phyloP scores from a whole-genome alignment of 2,329 filamentous ascomycete genomes.

The Diplodia mutila region DNA sequence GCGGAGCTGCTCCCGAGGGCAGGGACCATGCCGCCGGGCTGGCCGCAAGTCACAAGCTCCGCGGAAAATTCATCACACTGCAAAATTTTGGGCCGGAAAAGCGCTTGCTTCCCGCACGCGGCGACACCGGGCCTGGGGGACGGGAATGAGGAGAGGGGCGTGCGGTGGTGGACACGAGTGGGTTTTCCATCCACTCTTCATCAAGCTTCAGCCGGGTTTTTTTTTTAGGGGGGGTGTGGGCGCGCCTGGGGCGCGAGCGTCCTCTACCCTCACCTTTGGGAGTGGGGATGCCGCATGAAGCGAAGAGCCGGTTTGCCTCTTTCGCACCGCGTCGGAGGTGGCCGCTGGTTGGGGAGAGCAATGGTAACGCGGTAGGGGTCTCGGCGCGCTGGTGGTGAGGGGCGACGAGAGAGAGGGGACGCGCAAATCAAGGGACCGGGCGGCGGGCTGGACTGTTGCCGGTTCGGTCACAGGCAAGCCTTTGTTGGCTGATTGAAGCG shows the following conservation, averaged over 20 bases:
- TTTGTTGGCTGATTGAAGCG: neutral
- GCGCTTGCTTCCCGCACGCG: neutral
- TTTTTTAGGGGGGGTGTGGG: neutral
- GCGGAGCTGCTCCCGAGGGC: neutral
- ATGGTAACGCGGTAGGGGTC: neutral
- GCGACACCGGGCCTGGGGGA: neutral
- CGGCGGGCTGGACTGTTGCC: neutral
- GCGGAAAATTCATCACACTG: slow-evolving; percentile 1
- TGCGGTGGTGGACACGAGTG: slow-evolving; percentile 3
- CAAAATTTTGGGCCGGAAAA: neutral
- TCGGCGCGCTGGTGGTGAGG: neutral
- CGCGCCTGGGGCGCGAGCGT: neutral
- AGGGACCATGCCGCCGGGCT: no score
- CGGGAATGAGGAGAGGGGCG: neutral
- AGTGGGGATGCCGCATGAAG: neutral
- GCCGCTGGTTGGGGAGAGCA: neutral
- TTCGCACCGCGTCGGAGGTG: neutral
- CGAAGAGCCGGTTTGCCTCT: slow-evolving; percentile 6
- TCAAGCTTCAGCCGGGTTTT: neutral
- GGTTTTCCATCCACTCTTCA: neutral
- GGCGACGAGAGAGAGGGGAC: neutral
- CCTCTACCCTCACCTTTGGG: neutral
- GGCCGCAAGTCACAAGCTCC: slow-evolving; percentile 18
- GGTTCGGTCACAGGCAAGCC: neutral
- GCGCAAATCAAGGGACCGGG: neutral